These are phyloP conservation scores for Schrenkiella parvula DNA, from an alignment of 345 rosid genomes.

Conservation along the genomic window DNA sequence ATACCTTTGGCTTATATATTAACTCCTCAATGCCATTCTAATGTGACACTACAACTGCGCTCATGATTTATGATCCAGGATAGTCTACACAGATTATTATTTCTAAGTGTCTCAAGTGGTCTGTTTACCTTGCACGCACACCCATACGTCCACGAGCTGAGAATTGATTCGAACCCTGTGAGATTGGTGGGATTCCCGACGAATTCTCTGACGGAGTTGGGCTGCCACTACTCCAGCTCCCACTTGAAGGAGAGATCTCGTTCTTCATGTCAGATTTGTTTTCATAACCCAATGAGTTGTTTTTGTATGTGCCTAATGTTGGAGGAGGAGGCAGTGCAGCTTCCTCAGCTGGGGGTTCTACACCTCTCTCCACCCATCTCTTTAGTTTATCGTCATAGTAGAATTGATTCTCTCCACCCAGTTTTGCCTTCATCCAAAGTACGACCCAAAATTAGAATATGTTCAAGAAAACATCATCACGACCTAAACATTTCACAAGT, in stretches of 20 bases:
- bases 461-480: slow-evolving; percentile 7
- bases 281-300: slow-evolving; percentile 61
- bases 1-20: background rate
- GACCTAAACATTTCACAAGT: slow-evolving; percentile 9
- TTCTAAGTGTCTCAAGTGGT: background rate
- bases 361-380: slow-evolving; percentile 99
- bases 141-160: slow-evolving; percentile 90
- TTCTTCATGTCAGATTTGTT: slow-evolving; percentile 34
- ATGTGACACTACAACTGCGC: background rate
- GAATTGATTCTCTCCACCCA: slow-evolving; percentile 86
- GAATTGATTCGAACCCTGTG: slow-evolving; percentile 73
- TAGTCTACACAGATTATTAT: background rate
- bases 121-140: slow-evolving; percentile 73
- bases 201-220: slow-evolving; percentile 48
- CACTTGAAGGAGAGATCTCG: slow-evolving; percentile 50
- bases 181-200: slow-evolving; percentile 77
- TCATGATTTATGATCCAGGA: background rate
- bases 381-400: slow-evolving; percentile 89
- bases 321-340: slow-evolving; percentile 89
- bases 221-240: slow-evolving; percentile 49
- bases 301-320: slow-evolving; percentile 57
- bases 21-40: slow-evolving; percentile 4
- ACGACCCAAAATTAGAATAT: slow-evolving; percentile 24
- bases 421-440: slow-evolving; percentile 67
- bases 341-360: slow-evolving; percentile 78